phyloP scores from a whole-genome alignment of 2,329 filamentous ascomycete species.

The Colletotrichum sp. region DNA sequence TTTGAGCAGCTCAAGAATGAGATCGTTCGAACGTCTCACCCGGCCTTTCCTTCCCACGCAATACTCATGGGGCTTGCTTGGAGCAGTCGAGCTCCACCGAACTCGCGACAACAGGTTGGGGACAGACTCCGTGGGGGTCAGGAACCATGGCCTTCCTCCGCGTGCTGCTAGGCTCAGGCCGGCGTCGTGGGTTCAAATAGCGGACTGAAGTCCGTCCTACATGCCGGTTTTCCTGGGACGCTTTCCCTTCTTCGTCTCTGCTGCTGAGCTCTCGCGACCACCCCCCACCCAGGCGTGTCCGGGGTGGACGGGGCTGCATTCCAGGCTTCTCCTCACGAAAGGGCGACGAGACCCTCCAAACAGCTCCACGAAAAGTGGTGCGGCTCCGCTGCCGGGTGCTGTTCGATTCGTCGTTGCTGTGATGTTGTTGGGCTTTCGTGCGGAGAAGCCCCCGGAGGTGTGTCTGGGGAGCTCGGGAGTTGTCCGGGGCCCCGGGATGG shows the following conservation, averaged over 20 bases:
- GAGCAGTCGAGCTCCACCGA: neutral
- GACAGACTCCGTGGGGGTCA: neutral
- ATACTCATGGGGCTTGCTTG: neutral
- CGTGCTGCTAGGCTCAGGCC: neutral
- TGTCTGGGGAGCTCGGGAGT: neutral
- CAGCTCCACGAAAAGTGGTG: neutral
- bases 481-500: conserved; percentile 13
- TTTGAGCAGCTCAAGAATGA: neutral
- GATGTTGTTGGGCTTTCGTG: neutral
- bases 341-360: neutral
- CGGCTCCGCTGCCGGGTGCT: neutral
- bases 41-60: neutral
- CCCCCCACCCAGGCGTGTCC: neutral
- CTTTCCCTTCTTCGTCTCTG: neutral
- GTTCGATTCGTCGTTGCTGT: neutral
- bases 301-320: neutral
- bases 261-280: neutral
- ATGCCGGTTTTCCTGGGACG: neutral
- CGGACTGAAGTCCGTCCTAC: neutral
- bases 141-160: neutral
- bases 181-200: neutral
- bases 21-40: neutral
- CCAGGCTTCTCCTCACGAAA: neutral
- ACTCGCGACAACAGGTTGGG: neutral
- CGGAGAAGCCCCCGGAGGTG: neutral